phyloP scores from a whole-genome alignment of 2,329 filamentous ascomycete genomes.

The Trichoderma atroviride region DNA sequence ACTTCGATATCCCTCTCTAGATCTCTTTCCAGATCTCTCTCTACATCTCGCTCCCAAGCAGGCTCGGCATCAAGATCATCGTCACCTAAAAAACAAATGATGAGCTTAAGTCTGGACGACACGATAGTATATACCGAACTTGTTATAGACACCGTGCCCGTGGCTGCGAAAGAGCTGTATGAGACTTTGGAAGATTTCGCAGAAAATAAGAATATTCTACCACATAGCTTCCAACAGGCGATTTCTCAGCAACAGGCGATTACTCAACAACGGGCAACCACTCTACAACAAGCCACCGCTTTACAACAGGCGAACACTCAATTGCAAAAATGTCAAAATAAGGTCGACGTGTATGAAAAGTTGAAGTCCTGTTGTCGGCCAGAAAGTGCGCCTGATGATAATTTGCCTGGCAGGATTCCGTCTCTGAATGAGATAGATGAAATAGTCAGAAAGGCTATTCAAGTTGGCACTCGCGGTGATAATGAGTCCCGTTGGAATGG shows the following conservation, averaged over 20 bases:
- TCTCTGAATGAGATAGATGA: too few species aligned
- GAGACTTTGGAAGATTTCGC: not conserved
- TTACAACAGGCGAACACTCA: not conserved
- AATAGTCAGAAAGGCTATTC: too few species aligned
- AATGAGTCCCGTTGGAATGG: too few species aligned
- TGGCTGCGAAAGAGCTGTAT: not conserved
- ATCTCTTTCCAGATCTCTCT: not conserved
- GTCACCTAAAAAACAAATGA: constrained; percentile 1
- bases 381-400: not conserved
- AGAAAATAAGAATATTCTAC: not conserved
- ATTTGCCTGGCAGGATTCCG: too few species aligned
- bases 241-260: not conserved
- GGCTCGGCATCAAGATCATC: not conserved
- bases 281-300: not conserved
- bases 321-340: not conserved
- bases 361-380: not conserved
- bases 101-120: not conserved
- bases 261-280: not conserved
- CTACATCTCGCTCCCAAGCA: not conserved
- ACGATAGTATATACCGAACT: not conserved
- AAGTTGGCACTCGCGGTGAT: too few species aligned
- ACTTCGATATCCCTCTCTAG: not conserved
- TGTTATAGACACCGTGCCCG: not conserved
- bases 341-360: not conserved
- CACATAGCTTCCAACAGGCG: not conserved